Evolutionary conservation across 78 protist species (phyloP).

Genomic region (Pelomyxa schiedti): DNA sequence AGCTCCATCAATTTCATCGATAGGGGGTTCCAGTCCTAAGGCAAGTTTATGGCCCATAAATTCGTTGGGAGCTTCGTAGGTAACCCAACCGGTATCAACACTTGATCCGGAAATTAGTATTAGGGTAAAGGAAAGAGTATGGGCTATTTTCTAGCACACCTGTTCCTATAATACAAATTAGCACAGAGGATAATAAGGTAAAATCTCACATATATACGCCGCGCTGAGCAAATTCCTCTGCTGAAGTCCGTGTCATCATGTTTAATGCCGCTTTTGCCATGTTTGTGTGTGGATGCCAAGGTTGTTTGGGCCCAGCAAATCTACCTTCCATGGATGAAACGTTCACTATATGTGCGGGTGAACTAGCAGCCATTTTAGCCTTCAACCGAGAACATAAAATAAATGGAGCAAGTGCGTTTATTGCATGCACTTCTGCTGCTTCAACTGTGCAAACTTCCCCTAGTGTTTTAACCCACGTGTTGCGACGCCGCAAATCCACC

Average conservation of each 20-base stretch:
- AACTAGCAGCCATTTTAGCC: constrained; percentile 10
- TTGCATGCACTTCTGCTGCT: constrained; percentile 17
- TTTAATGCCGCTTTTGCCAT: constrained; percentile 89
- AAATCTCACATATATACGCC: too few relatives aligned
- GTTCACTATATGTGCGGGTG: constrained; percentile 59
- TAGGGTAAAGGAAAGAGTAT: background rate
- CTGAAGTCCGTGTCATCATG: constrained; percentile 86
- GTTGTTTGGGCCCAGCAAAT: constrained; percentile 36
- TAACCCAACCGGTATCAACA: constrained; percentile 70
- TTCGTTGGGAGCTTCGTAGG: constrained; percentile 20
- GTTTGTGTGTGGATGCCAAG: constrained; percentile 92
- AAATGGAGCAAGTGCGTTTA: constrained; percentile 61
- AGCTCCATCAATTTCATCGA: constrained; percentile 88
- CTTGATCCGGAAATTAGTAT: background rate
- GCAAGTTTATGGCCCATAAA: background rate
- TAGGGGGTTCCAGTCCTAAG: constrained; percentile 49
- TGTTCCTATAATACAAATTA: background rate
- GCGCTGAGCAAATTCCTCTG: constrained; percentile 29
- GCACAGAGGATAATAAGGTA: background rate
- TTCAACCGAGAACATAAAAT: constrained; percentile 16
- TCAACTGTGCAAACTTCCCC: constrained; percentile 39
- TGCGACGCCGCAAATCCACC: constrained; percentile 31
- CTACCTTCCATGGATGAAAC: constrained; percentile 89
- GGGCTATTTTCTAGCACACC: background rate
- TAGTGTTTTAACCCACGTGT: constrained; percentile 19